Percentiles rank a stretch among this genome's conserved stretches.
phyloP scores from a whole-genome alignment of 2,329 filamentous ascomycete genomes.

The Nemania sp. region DNA sequence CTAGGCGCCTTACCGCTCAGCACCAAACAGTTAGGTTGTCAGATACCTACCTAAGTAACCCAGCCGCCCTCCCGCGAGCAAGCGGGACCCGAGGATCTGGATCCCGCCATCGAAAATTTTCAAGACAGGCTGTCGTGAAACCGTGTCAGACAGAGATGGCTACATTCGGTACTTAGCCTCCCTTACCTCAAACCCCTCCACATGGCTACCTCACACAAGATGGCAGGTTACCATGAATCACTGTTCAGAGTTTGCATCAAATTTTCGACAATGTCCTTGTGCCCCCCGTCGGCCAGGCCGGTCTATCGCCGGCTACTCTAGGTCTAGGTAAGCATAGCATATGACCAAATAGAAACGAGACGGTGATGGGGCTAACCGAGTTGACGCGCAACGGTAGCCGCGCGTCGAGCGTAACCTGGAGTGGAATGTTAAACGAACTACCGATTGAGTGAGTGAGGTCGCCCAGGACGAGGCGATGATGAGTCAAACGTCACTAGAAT shows the following conservation, averaged over 20 bases:
- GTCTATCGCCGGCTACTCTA: background rate
- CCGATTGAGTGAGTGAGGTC: conserved; percentile 6
- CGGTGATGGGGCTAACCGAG: no score
- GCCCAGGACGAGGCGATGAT: conserved; percentile 4
- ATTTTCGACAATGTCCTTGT: background rate
- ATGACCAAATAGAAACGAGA: no score
- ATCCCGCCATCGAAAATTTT: conserved; percentile 18
- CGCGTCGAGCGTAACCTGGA: no score
- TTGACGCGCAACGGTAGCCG: no score
- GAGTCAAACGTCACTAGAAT: conserved; percentile 10
- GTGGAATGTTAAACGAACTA: conserved; percentile 1
- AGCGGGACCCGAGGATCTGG: conserved; percentile 22
- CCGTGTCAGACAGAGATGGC: conserved; percentile 15
- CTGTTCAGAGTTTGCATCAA: background rate
- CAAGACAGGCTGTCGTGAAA: conserved; percentile 16
- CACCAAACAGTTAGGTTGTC: background rate
- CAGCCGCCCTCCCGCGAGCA: conserved; percentile 8
- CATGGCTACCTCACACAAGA: background rate
- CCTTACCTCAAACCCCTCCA: background rate
- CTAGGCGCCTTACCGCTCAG: background rate
- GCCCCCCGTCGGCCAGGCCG: conserved; percentile 18
- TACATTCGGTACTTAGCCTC: no score
- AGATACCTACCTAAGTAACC: background rate
- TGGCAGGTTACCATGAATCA: conserved; percentile 12
- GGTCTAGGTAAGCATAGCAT: no score